These are phyloP conservation scores for Xylaria intraflava DNA, from an alignment of 495 filamentous ascomycete species.

Conservation along the genomic window DNA sequence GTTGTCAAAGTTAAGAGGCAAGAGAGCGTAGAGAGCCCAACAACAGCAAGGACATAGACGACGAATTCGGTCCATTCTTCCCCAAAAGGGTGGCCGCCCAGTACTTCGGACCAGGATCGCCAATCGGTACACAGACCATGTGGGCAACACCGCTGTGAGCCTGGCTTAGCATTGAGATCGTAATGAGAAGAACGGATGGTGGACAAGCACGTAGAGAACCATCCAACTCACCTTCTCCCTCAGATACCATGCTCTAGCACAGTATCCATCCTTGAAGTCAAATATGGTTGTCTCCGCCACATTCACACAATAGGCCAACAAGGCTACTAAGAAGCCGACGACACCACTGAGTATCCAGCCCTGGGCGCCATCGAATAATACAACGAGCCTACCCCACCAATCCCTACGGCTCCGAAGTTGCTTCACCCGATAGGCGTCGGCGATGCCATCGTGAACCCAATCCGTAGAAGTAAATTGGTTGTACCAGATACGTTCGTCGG, in stretches of 20 bases:
- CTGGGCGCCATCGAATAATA: constrained; percentile 80
- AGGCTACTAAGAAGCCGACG: constrained; percentile 80
- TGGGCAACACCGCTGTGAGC: constrained; percentile 58
- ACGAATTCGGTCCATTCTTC: constrained; percentile 63
- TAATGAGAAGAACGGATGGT: not conserved
- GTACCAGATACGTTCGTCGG: constrained; percentile 94
- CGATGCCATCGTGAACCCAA: constrained; percentile 97
- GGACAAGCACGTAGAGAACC: not conserved
- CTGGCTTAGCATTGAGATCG: not conserved
- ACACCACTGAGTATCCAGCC: constrained; percentile 92
- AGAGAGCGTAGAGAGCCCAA: constrained; percentile 65
- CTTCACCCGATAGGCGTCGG: constrained; percentile 84
- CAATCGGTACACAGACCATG: constrained; percentile 63
- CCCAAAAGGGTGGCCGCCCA: constrained; percentile 48
- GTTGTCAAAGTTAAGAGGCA: constrained; percentile 79
- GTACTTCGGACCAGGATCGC: constrained; percentile 66
- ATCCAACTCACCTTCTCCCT: constrained; percentile 51
- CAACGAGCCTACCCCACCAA: constrained; percentile 67
- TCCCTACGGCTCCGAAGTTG: constrained; percentile 75
- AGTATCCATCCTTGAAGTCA: constrained; percentile 88
- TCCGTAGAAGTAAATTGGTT: constrained; percentile 98
- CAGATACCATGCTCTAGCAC: constrained; percentile 60
- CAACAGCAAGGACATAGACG: constrained; percentile 63
- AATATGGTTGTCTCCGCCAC: constrained; percentile 77
- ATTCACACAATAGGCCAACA: constrained; percentile 83